These are phyloP conservation scores for Miscanthus sacchariflorus DNA, from an alignment of 202 grass and related monocot species.

Conservation along the genomic window DNA sequence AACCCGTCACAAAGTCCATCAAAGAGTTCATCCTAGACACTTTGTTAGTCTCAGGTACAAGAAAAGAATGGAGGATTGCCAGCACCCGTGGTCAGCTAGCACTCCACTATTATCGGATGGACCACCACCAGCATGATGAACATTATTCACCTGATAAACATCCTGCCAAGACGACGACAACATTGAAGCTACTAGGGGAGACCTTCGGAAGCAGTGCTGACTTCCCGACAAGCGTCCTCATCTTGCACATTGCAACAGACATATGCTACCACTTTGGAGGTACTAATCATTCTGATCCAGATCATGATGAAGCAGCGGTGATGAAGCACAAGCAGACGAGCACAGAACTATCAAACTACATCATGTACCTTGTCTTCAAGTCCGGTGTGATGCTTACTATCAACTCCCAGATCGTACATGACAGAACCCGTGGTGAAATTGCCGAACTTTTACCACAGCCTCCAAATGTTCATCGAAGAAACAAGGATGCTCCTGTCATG, in stretches of 20 bases:
- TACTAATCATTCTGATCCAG: not conserved
- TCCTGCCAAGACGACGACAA: too few relatives aligned
- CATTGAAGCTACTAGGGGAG: not conserved
- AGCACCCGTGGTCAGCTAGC: not conserved
- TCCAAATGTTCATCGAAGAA: too few relatives aligned
- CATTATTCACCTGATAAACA: not conserved
- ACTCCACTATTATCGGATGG: not conserved
- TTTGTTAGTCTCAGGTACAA: not conserved
- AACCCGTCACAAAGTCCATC: not conserved
- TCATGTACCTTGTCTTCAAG: not conserved
- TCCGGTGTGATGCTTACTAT: not conserved
- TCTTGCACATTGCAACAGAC: not conserved
- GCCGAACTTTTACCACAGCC: not conserved
- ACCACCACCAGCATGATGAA: not conserved
- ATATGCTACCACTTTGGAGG: not conserved
- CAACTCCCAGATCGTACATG: not conserved
- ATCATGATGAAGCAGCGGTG: not conserved
- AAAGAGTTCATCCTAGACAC: slow-evolving; percentile 9
- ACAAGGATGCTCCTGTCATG: not conserved
- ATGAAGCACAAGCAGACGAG: not conserved
- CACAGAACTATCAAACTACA: not conserved
- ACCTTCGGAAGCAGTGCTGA: not conserved
- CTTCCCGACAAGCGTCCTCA: not conserved
- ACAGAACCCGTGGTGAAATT: not conserved
- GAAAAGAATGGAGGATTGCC: not conserved